Conservation (phyloP, 2,329 filamentous ascomycete genomes). For the Emmonsiellopsis sp. region DNA sequence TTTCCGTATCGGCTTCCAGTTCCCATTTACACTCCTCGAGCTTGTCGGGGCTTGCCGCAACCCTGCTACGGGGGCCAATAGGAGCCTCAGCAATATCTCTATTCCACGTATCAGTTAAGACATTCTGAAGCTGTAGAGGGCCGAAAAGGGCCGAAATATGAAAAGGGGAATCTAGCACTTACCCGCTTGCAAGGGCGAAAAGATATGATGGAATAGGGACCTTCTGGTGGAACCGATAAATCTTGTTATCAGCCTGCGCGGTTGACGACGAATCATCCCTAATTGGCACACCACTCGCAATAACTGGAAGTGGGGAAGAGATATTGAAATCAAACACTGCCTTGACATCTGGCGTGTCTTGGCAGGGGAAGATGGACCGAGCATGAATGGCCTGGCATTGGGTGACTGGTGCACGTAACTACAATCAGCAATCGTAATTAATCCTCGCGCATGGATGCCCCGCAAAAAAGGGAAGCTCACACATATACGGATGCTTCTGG, state of each 20-base stretch:
- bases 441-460: not conserved
- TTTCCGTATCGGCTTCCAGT: conserved; percentile 81
- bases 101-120: not conserved
- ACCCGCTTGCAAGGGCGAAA: conserved; percentile 71
- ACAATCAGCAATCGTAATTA: conserved; percentile 1
- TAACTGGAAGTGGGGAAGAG: conserved; percentile 75
- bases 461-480: conserved; percentile 21
- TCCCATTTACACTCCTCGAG: conserved; percentile 80
- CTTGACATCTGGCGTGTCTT: conserved; percentile 96
- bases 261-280: conserved; percentile 42
- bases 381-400: conserved; percentile 97
- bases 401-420: conserved; percentile 45
- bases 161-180: conserved; percentile 9
- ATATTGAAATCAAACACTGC: conserved; percentile 88
- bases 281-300: conserved; percentile 70
- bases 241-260: conserved; percentile 44
- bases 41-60: conserved; percentile 83
- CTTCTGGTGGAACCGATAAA: conserved; percentile 81
- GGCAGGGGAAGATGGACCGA: conserved; percentile 87
- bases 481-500: conserved; percentile 95
- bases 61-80: conserved; percentile 75
- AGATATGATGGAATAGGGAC: conserved; percentile 92
- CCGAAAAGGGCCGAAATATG: not conserved
- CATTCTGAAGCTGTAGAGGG: not conserved
- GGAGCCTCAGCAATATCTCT: conserved; percentile 78